These are phyloP conservation scores for Pseudocohnilembus persalinus DNA, from an alignment of 169 alveolate genomes.

Conservation along the genomic window DNA sequence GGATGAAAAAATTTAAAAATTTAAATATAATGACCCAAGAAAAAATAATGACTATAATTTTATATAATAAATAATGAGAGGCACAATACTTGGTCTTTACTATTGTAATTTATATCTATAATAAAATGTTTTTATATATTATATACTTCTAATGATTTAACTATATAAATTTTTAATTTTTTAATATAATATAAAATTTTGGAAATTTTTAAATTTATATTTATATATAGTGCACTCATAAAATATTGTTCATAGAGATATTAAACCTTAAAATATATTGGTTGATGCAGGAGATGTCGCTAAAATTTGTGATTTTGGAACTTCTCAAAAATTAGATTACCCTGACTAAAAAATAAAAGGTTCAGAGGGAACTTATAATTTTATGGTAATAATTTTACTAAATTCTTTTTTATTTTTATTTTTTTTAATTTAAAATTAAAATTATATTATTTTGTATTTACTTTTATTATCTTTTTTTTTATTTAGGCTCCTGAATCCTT, in stretches of 20 bases:
- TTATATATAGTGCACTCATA: constrained; percentile 49
- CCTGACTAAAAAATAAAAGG: neutral
- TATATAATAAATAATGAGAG: neutral
- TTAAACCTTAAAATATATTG: constrained; percentile 68
- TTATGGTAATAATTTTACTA: neutral
- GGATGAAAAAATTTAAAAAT: neutral
- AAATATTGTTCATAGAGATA: constrained; percentile 61
- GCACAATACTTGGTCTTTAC: neutral
- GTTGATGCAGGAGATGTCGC: constrained; percentile 42
- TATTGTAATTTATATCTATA: neutral
- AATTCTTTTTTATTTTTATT: no score
- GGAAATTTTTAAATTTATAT: neutral
- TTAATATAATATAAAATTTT: no score
- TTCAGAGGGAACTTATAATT: neutral
- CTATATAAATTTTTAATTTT: no score
- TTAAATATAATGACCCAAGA: neutral
- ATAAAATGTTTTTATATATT: neutral
- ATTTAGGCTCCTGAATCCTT: neutral
- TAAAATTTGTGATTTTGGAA: constrained; percentile 67
- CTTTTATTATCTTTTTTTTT: no score
- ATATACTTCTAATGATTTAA: no score
- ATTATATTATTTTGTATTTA: no score
- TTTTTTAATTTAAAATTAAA: no score
- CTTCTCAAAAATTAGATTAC: neutral
- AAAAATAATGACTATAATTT: neutral